Conservation (phyloP, 768 basidiomycete species). For the Xerocomus brunneocitrinus region DNA sequence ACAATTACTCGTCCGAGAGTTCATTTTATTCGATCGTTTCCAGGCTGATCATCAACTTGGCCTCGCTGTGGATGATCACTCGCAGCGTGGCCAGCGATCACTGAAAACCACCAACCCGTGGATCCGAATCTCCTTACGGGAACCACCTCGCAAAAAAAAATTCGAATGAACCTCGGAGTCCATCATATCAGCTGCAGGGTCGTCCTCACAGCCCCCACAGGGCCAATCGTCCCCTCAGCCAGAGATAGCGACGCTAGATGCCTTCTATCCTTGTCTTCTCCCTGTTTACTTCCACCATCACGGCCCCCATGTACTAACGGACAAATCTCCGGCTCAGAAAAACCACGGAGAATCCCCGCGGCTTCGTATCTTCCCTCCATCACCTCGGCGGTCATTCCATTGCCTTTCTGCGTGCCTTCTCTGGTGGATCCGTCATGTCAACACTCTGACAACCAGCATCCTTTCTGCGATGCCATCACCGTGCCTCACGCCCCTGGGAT, state of each 20-base stretch:
- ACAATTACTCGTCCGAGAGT: not conserved
- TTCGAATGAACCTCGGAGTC: no score
- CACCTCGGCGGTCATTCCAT: not conserved
- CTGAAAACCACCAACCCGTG: no score
- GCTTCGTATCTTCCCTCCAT: not conserved
- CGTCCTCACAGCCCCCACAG: no score
- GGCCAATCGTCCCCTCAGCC: no score
- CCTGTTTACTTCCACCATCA: no score
- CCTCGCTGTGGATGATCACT: not conserved
- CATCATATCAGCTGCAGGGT: no score
- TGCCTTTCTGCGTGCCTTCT: slow-evolving; percentile 1
- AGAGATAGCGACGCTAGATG: no score
- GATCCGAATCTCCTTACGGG: no score
- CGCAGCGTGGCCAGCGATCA: not conserved
- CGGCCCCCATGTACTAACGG: no score
- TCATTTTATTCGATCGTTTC: slow-evolving; percentile 10
- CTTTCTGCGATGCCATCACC: slow-evolving; percentile 4
- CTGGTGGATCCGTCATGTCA: slow-evolving; percentile 10
- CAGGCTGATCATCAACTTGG: not conserved
- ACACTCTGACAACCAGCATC: not conserved
- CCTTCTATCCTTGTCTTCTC: no score
- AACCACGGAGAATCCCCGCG: not conserved
- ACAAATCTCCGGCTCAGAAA: no score
- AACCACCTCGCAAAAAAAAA: no score
- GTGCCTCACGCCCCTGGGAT: slow-evolving; percentile 1